Evolutionary conservation across 805 yeast genomes (phyloP), one percentile per base, ranked within the genome.

Genomic region (Myxozyma neglecta): DNA sequence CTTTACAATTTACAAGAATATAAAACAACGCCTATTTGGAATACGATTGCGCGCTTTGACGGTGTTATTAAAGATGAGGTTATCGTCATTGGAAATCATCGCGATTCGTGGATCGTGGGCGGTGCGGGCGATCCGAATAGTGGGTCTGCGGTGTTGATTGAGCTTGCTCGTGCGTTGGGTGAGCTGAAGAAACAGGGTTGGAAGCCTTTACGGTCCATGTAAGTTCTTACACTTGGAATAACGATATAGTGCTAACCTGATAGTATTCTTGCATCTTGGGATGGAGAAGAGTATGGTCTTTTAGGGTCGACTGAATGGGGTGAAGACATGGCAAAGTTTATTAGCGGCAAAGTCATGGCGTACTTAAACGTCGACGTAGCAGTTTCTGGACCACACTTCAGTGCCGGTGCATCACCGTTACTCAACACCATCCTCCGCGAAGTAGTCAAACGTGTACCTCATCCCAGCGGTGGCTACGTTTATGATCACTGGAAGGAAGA

Each of bases 41-140:
- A 88, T 69, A 86, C 86, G 36, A 78, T 84, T 68, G 92, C 87
- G 9, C 79, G 78, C 49, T 73, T 86, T 46, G 81, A 81, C 61
- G 92, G 92, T 45, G 71, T 73, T 11, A 76, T 78, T 44, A 73
- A 76, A 43, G 79, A 81, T 53, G 86, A 85, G 59, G 85, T 82
- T 5, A 79, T 88, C 52, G 71, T 88, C 40, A 71, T 88, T 59
- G 94, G 94, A 40, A 88, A 87, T 71, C 94, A 88, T 71, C 82
- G 90, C 58, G 94, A 88, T 71, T 85, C 92, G 2, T 89, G 93
- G 94, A 81, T 85, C 60, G 83, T 85, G 60, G 89, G 89, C 53
- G 90, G 90, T 14, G 91, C 92, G 0, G 86, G 84, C 32, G 94
- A 88, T 73, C 92, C 94, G 36, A 88, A 88, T 72, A 80, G 87